Conservation (phyloP, 805 yeast species). For the Cyberlindnera saturnus region DNA sequence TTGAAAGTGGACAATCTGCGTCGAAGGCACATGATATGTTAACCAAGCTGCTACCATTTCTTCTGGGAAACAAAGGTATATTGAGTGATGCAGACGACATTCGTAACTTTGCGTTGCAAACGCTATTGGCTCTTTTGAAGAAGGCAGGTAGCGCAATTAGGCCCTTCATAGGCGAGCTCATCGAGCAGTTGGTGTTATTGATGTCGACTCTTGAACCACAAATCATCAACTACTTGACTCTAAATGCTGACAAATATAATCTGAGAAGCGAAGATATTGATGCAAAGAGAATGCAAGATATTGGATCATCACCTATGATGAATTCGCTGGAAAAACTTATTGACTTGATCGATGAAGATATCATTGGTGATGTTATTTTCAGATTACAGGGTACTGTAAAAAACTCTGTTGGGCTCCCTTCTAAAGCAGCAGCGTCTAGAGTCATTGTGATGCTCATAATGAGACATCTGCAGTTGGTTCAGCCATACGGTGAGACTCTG, state of each 20-base stretch:
- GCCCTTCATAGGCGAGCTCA: constrained; percentile 62
- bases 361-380: constrained; percentile 32
- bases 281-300: constrained; percentile 62
- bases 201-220: constrained; percentile 93
- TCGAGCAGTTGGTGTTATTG: constrained; percentile 61
- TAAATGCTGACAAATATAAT: constrained; percentile 87
- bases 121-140: constrained; percentile 65
- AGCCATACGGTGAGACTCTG: constrained; percentile 56
- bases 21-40: constrained; percentile 42
- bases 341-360: constrained; percentile 45
- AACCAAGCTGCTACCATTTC: constrained; percentile 63
- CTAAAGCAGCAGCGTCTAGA: constrained; percentile 79
- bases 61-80: constrained; percentile 73
- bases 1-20: constrained; percentile 33
- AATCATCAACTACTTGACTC: constrained; percentile 72
- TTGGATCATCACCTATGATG: constrained; percentile 84
- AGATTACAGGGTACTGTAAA: constrained; percentile 51
- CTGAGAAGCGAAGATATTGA: constrained; percentile 68
- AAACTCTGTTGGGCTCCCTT: constrained; percentile 80
- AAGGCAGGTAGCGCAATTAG: constrained; percentile 54
- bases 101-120: constrained; percentile 64
- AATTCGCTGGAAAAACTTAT: constrained; percentile 72
- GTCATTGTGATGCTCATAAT: constrained; percentile 60
- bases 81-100: constrained; percentile 85
- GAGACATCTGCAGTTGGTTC: constrained; percentile 41